Evolutionary conservation across 306 rosid species (phyloP), one percentile per base, ranked within the genome.

Genomic region (Castanopsis chinensis): DNA sequence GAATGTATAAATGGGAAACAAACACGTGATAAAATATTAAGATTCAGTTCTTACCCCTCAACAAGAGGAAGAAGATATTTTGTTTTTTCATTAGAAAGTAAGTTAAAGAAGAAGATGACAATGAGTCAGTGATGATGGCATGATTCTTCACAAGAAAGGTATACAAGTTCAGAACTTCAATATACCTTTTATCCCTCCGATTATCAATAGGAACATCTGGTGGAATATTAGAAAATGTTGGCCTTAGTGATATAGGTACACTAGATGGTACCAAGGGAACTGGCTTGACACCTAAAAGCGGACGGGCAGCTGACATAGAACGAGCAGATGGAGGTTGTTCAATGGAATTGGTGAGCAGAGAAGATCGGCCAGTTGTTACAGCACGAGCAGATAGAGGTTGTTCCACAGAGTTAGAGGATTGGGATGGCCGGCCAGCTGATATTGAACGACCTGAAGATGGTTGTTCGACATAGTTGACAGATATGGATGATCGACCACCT

Each of bases 161-260:
- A 6, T 18, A 43, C 49, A 69, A 37, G 51, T 3, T n/a, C 35
- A 72, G 43, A 49, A 41, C 69, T 58, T 49, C 43, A 49, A 49
- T 63, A 28, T 69, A 91, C 99, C 98, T 89, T 82, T 85, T 91
- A 71, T 91, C 99, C 89, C 79, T 91, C 64, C 51, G 83, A 57
- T 32, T 17, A n/a, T 90, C 91, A 8, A 67, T 18, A 25, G 78
- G 76, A 69, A 67, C 72, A 54, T 91, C 97, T 1, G 88, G 14
- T 41, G 83, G 82, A 75, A 78, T 41, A 14, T 52, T 49, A 3
- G 95, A 83, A 73, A 83, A 5, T 20, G 84, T 41, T 32, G 95
- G 94, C 83, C 91, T 89, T 45, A 91, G 90, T 60, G 94, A 75
- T 81, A 89, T 84, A 28, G 99, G 89, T 18, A 91, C 92, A 83